Base-by-base conservation (phyloP, 1,284 basidiomycete species). In the Schizopora paradoxa region DNA sequence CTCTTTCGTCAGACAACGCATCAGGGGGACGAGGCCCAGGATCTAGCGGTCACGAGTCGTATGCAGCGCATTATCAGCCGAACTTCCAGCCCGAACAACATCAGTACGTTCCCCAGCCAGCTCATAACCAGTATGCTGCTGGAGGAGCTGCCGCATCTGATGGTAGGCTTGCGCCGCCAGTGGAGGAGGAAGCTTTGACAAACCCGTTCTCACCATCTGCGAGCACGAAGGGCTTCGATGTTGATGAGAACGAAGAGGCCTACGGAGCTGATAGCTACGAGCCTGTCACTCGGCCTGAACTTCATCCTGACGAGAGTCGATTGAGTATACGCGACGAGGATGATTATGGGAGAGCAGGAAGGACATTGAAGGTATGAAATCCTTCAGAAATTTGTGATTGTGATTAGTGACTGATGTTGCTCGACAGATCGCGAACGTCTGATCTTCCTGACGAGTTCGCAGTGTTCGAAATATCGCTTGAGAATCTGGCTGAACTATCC, bases 321-420 rank as follows among this genome's bases (percentile, higher is more conserved):
- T 51, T 48, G 56, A 64, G 62, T 51, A 39, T 67, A 22, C 52
- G 59, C 25, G 66, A 69, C 34, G 64, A 67, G 23, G 64, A 67
- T 32, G 67, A 68, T 32, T 66, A 70, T 47, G 64, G 60, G 23
- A 48, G 64, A 58, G 51, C 61, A 51, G 35, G 61, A 61, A 51
- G 70, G 49, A 69, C 74, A 35, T 56, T 76, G 41, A 73, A 73
- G 69, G 73, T 75, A 34, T 29, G 66, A 50, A 19, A 54, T 34
- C 10, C 34, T 32, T 31, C 14, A 10, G 28, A 14, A 8, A 14
- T 14, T 31, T 31, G 8, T 14, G 28, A 31, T 31, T 8, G 28
- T 31, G 28, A 31, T 14, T 10, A 31, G 10, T 31, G 14, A 31
- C 28, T 31, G 28, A 31, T 31, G 14, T 31, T 14, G 28, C 8